Evolutionary conservation across 805 yeast species (phyloP).

Genomic region (Priceomyces medius): DNA sequence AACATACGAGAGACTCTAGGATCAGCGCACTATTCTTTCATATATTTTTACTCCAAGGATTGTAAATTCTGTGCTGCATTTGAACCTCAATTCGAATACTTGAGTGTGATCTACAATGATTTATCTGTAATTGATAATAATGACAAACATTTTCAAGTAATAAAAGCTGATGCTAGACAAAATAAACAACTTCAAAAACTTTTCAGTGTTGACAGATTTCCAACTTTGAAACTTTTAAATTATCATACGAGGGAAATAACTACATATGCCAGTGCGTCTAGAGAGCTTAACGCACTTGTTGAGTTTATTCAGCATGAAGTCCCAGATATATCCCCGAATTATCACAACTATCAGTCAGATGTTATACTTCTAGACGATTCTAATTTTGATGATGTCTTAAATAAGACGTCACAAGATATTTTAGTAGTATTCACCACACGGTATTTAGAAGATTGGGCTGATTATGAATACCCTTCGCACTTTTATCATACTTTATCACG

Average conservation of each 20-base stretch:
- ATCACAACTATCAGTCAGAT: constrained; percentile 17
- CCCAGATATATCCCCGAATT: constrained; percentile 19
- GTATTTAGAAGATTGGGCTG: constrained; percentile 29
- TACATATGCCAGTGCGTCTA: constrained; percentile 28
- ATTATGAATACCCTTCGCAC: constrained; percentile 32
- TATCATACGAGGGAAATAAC: constrained; percentile 40
- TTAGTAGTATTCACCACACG: constrained; percentile 26
- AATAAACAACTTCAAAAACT: constrained; percentile 33
- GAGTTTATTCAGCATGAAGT: constrained; percentile 20
- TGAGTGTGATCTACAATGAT: constrained; percentile 44
- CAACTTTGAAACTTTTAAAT: constrained; percentile 48
- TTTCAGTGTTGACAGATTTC: constrained; percentile 46
- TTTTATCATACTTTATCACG: constrained; percentile 30
- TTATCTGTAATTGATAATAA: constrained; percentile 31
- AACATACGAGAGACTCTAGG: constrained; percentile 15
- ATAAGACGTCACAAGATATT: constrained; percentile 9
- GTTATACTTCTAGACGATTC: constrained; percentile 12
- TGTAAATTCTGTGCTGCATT: constrained; percentile 36
- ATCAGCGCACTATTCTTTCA: constrained; percentile 34
- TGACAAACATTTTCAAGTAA: constrained; percentile 28
- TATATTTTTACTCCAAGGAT: constrained; percentile 46
- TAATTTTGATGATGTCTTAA: constrained; percentile 3
- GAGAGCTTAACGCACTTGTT: constrained; percentile 20
- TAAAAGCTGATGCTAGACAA: constrained; percentile 28
- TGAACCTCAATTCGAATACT: constrained; percentile 32